Evolutionary conservation across 2,329 filamentous ascomycete genomes (phyloP).

Genomic region (Dothidotthia symphoricarpi): DNA sequence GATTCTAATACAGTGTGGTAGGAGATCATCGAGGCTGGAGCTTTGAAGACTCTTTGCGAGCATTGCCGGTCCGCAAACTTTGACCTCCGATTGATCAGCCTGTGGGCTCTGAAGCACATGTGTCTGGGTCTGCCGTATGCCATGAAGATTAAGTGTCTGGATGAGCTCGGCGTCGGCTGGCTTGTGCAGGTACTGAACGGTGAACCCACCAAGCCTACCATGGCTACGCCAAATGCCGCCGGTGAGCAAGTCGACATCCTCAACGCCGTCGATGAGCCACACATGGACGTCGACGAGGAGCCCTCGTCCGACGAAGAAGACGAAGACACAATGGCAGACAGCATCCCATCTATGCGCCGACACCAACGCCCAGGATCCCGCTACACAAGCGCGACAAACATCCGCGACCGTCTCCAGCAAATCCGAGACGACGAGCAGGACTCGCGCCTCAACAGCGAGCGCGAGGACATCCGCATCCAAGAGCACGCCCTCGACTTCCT

Average conservation of each 20-base stretch:
- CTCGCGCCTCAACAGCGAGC: slow-evolving; percentile 64
- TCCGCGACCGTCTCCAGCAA: slow-evolving; percentile 44
- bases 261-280: slow-evolving; percentile 50
- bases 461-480: slow-evolving; percentile 81
- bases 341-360: slow-evolving; percentile 40
- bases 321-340: slow-evolving; percentile 49
- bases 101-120: slow-evolving; percentile 94
- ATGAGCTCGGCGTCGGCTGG: slow-evolving; percentile 76
- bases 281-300: slow-evolving; percentile 44
- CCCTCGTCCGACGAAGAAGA: slow-evolving; percentile 45
- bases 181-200: slow-evolving; percentile 73
- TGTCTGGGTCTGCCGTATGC: slow-evolving; percentile 69
- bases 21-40: slow-evolving; percentile 70
- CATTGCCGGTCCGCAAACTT: slow-evolving; percentile 80
- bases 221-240: slow-evolving; percentile 59
- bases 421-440: slow-evolving; percentile 66
- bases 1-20: slow-evolving; percentile 12
- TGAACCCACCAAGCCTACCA: slow-evolving; percentile 48
- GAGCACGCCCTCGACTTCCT: slow-evolving; percentile 89
- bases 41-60: slow-evolving; percentile 74
- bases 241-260: slow-evolving; percentile 61
- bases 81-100: slow-evolving; percentile 75
- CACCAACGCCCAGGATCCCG: slow-evolving; percentile 39
- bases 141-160: slow-evolving; percentile 73
- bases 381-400: slow-evolving; percentile 37